Base-by-base conservation (phyloP, 441 rosid species). In the Erodium moschatum region DNA sequence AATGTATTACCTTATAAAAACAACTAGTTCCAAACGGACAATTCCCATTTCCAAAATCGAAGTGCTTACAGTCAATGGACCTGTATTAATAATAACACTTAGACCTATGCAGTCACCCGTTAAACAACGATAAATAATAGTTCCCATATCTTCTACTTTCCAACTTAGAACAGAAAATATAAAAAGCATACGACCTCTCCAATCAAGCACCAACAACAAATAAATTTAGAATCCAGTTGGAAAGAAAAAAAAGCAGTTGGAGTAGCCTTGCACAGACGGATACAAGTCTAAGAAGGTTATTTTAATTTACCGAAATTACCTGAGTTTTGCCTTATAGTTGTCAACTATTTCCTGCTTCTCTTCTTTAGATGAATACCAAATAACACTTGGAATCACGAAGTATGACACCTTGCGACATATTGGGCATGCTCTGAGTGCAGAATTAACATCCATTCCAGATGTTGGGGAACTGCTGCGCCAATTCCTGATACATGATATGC, bases 1-100 rank as follows among this genome's bases (percentile, higher is more conserved):
- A 11, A 21, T 60, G 64, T 20, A 11, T 10, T 60, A 60, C 97
- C 97, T 88, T 94, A 85, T 94, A 94, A 73, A 94, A 94, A 78
- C 97, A 91, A 79, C 99, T 94, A 48, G 91, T 84, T 66, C 99
- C 97, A 74, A 94, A 94, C 18, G 92, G 99, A 73, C 97, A 94
- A 70, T 83, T 87, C 70, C 94, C 97, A 76, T 89, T 91, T 42
- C 99, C 97, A 65, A 88, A 87, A 76, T 89, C 87, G 71, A 92
- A 92, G 80, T 90, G 92, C 85, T 85, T 92, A 84, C 97, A 92
- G 76, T 92, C 91, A 31, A 89, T 94, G 21, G 92, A 89, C 71
- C 97, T 94, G 86, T 64, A 77, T 70, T 62, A 44, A 1, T 21
- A 56, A 68, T 71, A 35, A 66, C 48, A 20, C 58, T 50, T 50